Percentiles rank a stretch among this genome's conserved stretches.
Evolutionary conservation across 176 grass and related monocot genomes (phyloP).

Genomic region (Ananas comosus): DNA sequence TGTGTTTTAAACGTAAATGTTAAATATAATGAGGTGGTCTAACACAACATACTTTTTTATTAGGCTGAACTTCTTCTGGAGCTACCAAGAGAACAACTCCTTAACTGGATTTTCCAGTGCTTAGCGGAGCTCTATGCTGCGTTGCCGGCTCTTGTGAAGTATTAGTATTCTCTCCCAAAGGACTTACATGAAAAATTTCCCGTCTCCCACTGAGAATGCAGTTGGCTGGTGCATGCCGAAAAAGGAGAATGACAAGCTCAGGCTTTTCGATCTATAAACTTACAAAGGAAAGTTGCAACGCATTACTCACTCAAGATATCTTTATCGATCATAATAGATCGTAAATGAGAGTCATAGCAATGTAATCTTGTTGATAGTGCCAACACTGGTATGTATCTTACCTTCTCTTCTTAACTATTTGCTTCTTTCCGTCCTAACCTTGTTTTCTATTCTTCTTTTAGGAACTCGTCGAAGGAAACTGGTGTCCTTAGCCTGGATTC

Average conservation of each 20-base stretch:
- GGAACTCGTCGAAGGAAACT: too few species aligned
- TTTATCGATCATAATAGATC: too few species aligned
- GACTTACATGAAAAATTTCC: neutral
- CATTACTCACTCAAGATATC: neutral
- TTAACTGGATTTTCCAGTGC: slow-evolving; percentile 92
- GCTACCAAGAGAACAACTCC: slow-evolving; percentile 55
- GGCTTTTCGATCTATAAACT: neutral
- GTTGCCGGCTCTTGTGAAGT: slow-evolving; percentile 78
- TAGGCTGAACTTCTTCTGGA: slow-evolving; percentile 74
- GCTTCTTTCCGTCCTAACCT: too few species aligned
- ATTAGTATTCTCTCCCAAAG: slow-evolving; percentile 27
- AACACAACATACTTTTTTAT: slow-evolving; percentile 13
- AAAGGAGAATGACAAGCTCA: neutral
- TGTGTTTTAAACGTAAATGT: neutral
- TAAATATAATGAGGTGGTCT: neutral
- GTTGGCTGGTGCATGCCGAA: neutral
- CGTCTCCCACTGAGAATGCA: neutral
- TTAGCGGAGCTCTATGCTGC: slow-evolving; percentile 76
- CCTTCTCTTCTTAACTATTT: too few species aligned
- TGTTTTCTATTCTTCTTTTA: too few species aligned
- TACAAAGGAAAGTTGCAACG: neutral
- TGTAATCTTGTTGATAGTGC: too few species aligned
- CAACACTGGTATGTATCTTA: too few species aligned
- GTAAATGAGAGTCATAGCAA: too few species aligned
- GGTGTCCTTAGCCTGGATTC: too few species aligned